Evolutionary conservation across 495 filamentous ascomycete species (phyloP), one percentile per base, ranked within the genome.

Genomic region (Penicillium nucicola): DNA sequence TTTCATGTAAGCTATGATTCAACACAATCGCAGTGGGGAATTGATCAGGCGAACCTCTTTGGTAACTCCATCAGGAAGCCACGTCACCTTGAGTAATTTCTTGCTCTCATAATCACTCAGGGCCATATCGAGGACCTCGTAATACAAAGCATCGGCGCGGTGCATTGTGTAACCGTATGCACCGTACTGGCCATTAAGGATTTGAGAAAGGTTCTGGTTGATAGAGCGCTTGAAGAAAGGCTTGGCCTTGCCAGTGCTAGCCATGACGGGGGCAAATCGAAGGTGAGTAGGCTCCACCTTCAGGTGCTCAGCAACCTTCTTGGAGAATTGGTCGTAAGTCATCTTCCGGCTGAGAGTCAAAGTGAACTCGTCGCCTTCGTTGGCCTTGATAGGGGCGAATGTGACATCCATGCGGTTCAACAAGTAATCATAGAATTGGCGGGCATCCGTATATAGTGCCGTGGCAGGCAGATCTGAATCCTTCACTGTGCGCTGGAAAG

Each of bases 121-220:
- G 51, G 89, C 95, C 72, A 95, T 90, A 39, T 99, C 93, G 23
- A 99, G 72, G 13, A 96, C 79, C 66, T 99, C 93, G 54, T 90
- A 97, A 65, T 83, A 96, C 23, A 99, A 70, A 8, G 84, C 80
- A 67, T 97, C 90, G 22, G 77, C 59, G 30, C 84, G 78, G 57
- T 89, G 88, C 61, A 83, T 84, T 58, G 76, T 80, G 50, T 79
- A 87, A 45, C 71, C 67, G 64, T 85, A 86, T 19, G 72, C 75
- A 52, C 73, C 71, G 51, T 86, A 84, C 20, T 83, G 75, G 13
- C 87, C 83, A 47, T 72, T 83, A 8, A 97, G 76, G 36, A 96
- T 92, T 44, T 77, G 79, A 36, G 74, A 70, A 4, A 97, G 75
- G 6, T 76, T 93, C 51, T 81, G 78, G 11, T 53, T 83, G 36